These are phyloP conservation scores for Fusarium metavorans DNA, from an alignment of 2,329 filamentous ascomycete genomes.

Conservation along the genomic window DNA sequence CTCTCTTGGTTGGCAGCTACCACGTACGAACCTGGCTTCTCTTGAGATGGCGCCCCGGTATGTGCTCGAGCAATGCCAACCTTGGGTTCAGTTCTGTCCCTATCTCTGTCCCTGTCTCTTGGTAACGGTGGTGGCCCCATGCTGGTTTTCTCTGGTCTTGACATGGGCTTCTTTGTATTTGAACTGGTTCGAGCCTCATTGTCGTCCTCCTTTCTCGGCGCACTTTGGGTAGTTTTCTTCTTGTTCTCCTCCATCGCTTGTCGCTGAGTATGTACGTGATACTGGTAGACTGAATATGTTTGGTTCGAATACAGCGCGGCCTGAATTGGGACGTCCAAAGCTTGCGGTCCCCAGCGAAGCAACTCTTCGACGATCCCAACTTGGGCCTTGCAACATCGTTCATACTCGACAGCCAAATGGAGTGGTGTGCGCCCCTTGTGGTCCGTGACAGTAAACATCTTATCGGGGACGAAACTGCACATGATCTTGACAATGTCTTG, in stretches of 20 bases:
- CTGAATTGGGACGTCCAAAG: background rate
- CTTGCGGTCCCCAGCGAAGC: background rate
- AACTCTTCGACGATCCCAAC: conserved; percentile 4
- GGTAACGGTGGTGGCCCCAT: conserved; percentile 4
- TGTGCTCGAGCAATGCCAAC: background rate
- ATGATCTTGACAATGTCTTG: conserved; percentile 2
- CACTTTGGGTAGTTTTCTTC: background rate
- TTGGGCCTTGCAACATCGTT: conserved; percentile 1
- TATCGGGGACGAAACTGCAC: conserved; percentile 9
- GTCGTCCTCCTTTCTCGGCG: background rate
- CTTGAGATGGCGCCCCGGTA: background rate
- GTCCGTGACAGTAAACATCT: conserved; percentile 10
- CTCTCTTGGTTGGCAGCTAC: background rate
- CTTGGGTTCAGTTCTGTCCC: background rate
- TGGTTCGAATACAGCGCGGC: background rate
- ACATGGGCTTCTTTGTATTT: background rate
- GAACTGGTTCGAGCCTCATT: background rate
- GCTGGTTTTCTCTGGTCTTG: background rate
- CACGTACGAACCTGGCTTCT: background rate
- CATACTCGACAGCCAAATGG: conserved; percentile 14
- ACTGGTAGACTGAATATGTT: conserved; percentile 1
- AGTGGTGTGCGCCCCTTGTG: conserved; percentile 3
- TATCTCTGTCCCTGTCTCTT: background rate
- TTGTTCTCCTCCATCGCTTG: background rate
- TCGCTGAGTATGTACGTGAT: background rate